Percentiles rank a stretch among this genome's conserved stretches.
These are phyloP conservation scores for Boletus vinaceobasis DNA, from an alignment of 768 basidiomycete species.

Conservation along the genomic window DNA sequence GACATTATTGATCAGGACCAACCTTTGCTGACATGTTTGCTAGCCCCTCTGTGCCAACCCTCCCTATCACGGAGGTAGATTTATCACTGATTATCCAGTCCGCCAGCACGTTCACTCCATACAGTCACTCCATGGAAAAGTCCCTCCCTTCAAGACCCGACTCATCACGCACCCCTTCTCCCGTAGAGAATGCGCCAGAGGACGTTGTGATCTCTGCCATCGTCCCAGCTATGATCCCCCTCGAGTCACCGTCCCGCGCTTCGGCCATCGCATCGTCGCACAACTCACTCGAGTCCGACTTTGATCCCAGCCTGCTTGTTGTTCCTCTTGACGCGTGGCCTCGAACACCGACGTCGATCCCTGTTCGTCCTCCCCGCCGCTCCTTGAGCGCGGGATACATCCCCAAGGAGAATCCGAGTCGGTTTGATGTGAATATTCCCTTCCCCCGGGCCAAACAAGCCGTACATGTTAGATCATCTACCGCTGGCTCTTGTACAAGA, in stretches of 20 bases:
- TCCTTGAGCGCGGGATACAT: conserved; percentile 7
- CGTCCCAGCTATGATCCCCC: conserved; percentile 8
- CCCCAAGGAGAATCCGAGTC: neutral
- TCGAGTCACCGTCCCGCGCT: conserved; percentile 24
- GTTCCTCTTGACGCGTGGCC: conserved; percentile 21
- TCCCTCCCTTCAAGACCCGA: neutral
- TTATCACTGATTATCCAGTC: conserved; percentile 14
- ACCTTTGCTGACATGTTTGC: conserved; percentile 7
- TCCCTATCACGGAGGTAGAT: conserved; percentile 25
- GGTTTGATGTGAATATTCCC: neutral
- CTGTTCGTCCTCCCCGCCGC: conserved; percentile 8
- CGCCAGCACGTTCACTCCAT: conserved; percentile 8
- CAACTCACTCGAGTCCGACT: conserved; percentile 28
- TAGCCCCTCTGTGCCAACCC: conserved; percentile 12
- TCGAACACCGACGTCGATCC: conserved; percentile 15
- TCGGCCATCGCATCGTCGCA: conserved; percentile 30
- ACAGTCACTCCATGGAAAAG: conserved; percentile 4
- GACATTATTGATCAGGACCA: neutral
- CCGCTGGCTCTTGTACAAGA: neutral
- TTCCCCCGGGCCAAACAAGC: neutral
- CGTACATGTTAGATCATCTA: neutral
- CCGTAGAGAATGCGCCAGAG: conserved; percentile 6
- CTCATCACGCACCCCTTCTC: conserved; percentile 2
- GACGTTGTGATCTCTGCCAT: conserved; percentile 10
- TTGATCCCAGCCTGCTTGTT: conserved; percentile 19